Base-by-base conservation (phyloP, 2,329 filamentous ascomycete genomes). In the Cryphonectria parasitica region DNA sequence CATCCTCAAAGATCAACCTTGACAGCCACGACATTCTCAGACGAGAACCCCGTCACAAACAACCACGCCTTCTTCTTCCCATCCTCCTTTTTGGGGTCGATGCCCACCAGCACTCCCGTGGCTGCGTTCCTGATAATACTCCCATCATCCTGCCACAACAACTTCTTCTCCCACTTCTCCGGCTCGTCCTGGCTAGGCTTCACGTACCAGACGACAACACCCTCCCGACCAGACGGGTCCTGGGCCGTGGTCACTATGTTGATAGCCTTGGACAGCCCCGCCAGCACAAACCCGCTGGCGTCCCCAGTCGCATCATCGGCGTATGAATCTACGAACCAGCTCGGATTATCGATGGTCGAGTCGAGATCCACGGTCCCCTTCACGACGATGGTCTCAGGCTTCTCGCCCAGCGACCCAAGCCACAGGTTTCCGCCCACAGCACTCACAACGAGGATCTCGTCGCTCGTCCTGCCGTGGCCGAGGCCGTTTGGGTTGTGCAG, bases 111-210 rank as follows among this genome's bases (percentile, higher is more conserved):
- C 0, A 89, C 82, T 0, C 86, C 86, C 0, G 83, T 80, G 69
- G 86, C 89, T 0, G 82, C 83, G 7, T 80, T 83, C 15, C 87
- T 80, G 36, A 90, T 78, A 22, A 79, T 79, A 0, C 76, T 78
- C 0, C 88, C 86, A 65, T 90, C 87, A 72, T 90, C 89, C 61
- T 87, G 82, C 70, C 90, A 89, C 0, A 91, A 63, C 2, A 88
- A 65, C n/a, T 77, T 79, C 28, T 80, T 83, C 65, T 83, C 79
- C 83, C 84, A 87, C 1, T 60, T 66, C 15, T 67, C 60, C 45
- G 28, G 69, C 31, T 43, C 58, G 7, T 69, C 71, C 41, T 61
- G 69, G 45, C 66, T 70, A 64, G 17, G 74, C 10, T 69, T 74
- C 28, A 75, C 74, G 49, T 80, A 82, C 83, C 83, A 88, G 0